Percentiles rank a stretch among this genome's conserved stretches.
Conservation (phyloP, 805 yeast species). For the Yamadazyma olivae region DNA sequence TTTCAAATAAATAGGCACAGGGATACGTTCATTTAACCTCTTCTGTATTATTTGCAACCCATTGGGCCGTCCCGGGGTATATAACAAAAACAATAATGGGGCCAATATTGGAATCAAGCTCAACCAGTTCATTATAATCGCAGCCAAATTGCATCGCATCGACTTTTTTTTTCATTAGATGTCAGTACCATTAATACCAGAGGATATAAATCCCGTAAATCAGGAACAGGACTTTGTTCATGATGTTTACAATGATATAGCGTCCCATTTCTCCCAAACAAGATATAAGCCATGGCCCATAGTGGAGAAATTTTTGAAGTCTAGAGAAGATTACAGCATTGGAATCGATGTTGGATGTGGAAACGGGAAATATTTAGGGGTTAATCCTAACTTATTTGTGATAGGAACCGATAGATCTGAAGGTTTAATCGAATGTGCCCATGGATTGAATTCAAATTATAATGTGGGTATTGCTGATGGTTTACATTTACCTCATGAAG, state of each 20-base stretch:
- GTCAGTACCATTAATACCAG: slow-evolving; percentile 9
- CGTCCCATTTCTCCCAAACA: slow-evolving; percentile 89
- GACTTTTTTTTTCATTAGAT: too few relatives aligned
- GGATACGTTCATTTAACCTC: slow-evolving; percentile 4
- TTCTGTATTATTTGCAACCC: background rate
- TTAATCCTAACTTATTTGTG: slow-evolving; percentile 65
- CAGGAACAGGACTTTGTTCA: slow-evolving; percentile 84
- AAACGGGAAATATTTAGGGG: slow-evolving; percentile 83
- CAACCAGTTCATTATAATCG: background rate
- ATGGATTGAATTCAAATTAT: slow-evolving; percentile 33
- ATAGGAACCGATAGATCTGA: slow-evolving; percentile 75
- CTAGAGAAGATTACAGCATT: slow-evolving; percentile 50
- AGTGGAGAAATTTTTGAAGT: slow-evolving; percentile 65
- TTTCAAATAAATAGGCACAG: slow-evolving; percentile 21
- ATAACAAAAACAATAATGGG: background rate
- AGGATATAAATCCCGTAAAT: slow-evolving; percentile 41
- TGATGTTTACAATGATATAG: slow-evolving; percentile 89
- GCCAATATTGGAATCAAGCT: slow-evolving; percentile 1
- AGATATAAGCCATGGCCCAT: slow-evolving; percentile 98
- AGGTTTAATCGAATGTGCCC: slow-evolving; percentile 66
- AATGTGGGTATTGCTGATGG: slow-evolving; percentile 84
- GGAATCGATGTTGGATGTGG: slow-evolving; percentile 98
- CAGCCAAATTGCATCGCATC: too few relatives aligned
- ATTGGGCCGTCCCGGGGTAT: background rate
- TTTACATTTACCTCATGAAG: slow-evolving; percentile 44